Percentiles rank a stretch among this genome's conserved stretches.
Conservation (phyloP, 257 asterid species). For the Striga asiatica region DNA sequence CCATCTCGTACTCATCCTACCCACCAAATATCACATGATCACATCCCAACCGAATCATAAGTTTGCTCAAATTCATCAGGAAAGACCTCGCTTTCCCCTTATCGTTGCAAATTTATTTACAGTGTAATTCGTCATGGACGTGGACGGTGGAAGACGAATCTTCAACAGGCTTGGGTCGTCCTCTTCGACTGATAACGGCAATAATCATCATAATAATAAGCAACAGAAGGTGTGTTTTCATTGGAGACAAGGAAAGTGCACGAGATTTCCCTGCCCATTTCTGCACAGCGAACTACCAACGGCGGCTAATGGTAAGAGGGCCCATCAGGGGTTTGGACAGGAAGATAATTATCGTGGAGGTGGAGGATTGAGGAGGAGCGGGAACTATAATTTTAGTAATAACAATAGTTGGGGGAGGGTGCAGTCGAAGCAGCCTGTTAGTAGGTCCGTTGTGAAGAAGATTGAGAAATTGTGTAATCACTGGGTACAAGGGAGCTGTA, state of each 20-base stretch:
- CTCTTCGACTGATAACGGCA: conserved; percentile 30
- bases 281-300: conserved; percentile 54
- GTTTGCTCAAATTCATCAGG: no score
- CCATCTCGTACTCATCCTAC: no score
- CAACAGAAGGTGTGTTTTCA: conserved; percentile 63
- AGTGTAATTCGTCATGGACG: conserved; percentile 39
- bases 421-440: conserved; percentile 34
- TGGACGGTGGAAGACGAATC: conserved; percentile 62
- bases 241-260: conserved; percentile 87
- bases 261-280: conserved; percentile 54
- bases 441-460: conserved; percentile 33
- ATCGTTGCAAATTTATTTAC: neutral
- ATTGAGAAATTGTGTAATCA: conserved; percentile 50
- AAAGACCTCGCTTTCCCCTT: no score
- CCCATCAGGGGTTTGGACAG: no score
- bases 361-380: conserved; percentile 48
- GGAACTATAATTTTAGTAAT: conserved; percentile 48
- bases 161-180: conserved; percentile 58
- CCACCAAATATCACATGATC: no score
- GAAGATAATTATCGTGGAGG: conserved; percentile 35
- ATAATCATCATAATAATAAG: conserved; percentile 15
- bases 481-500: conserved; percentile 36
- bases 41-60: no score
- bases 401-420: conserved; percentile 45
- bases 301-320: conserved; percentile 48